phyloP scores from a whole-genome alignment of 1,284 basidiomycete species.

The Apiotrichum veenhuisii region DNA sequence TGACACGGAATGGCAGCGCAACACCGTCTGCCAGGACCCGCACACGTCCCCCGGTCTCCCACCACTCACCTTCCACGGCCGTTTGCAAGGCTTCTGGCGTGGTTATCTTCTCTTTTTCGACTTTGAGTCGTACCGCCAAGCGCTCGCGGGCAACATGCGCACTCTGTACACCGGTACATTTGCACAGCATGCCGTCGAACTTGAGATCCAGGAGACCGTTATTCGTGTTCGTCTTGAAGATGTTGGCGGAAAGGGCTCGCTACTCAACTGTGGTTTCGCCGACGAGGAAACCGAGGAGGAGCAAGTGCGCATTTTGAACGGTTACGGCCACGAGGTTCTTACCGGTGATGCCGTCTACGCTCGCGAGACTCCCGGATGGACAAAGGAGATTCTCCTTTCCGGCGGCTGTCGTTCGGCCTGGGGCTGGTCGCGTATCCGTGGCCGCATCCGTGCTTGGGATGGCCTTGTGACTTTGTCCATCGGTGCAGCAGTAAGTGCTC shows the following conservation, averaged over 20 bases:
- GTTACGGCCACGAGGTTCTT: slow-evolving; percentile 40
- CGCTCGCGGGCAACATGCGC: slow-evolving; percentile 51
- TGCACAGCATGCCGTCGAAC: slow-evolving; percentile 42
- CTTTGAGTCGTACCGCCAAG: slow-evolving; percentile 54
- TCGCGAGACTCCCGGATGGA: slow-evolving; percentile 42
- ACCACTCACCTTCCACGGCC: slow-evolving; percentile 46
- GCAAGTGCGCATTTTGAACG: slow-evolving; percentile 26
- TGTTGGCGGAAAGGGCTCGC: slow-evolving; percentile 43
- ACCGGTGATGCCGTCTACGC: slow-evolving; percentile 29
- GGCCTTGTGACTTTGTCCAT: slow-evolving; percentile 39
- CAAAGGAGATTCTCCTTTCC: slow-evolving; percentile 48
- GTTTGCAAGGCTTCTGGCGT: slow-evolving; percentile 53
- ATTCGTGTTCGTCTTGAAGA: slow-evolving; percentile 41
- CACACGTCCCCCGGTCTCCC: slow-evolving; percentile 50
- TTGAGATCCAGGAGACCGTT: slow-evolving; percentile 44
- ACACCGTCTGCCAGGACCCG: slow-evolving; percentile 50
- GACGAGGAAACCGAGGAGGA: slow-evolving; percentile 37
- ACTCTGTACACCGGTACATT: slow-evolving; percentile 48
- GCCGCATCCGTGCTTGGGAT: slow-evolving; percentile 48
- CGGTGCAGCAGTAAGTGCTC: slow-evolving; percentile 4
- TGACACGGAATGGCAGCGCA: slow-evolving; percentile 50
- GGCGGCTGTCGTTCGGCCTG: slow-evolving; percentile 36
- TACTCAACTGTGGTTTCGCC: slow-evolving; percentile 40
- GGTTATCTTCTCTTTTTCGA: slow-evolving; percentile 56
- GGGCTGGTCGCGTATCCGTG: slow-evolving; percentile 39